Base-by-base conservation (phyloP, 208 protist genomes). In the Trypanosoma rangeli region DNA sequence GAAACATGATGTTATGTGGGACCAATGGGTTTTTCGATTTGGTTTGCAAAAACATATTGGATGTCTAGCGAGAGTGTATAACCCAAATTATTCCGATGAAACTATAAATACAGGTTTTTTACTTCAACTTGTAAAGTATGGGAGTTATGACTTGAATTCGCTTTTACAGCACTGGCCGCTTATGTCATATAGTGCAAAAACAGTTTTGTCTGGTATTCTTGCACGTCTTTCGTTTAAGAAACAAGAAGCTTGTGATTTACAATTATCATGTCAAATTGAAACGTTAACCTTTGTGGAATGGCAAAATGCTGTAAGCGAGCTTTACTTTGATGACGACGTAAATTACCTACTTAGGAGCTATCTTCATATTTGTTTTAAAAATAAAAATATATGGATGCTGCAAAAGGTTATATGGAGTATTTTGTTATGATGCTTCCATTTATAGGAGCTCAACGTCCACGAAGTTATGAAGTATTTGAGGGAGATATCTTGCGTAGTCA, bases 271-370 rank as follows among this genome's bases (percentile, higher is more conserved):
- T 49, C 60, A 59, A 55, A 44, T 5, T 29, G 22, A 33, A 29
- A n/a, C 26, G 5, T 49, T 75, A 16, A 68, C 44, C 15, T 39
- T 62, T 22, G 35, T 50, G 50, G 53, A 75, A 69, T 22, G 46
- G 44, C 62, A 69, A 28, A 64, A 75, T 62, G 59, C 61, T 56
- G 15, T 75, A 49, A 55, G 49, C 61, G 15, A 20, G 26, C 18
- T 75, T 57, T 75, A 68, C 29, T 75, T 75, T 61, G 61, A 75
- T 75, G 53, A 64, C n/a, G 54, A 75, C 26, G 28, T 75, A 20
- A 26, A 53, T 46, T n/a, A 22, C 28, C 53, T 75, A 57, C 54
- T 75, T 57, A 48, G 61, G 53, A 50, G 33, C 26, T 64, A 68
- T 59, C 59, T 75, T 63, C 29, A 74, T 46, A n/a, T 74, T 55